Conservation (phyloP, 2,329 filamentous ascomycete species). For the Atkinsonella texensis region DNA sequence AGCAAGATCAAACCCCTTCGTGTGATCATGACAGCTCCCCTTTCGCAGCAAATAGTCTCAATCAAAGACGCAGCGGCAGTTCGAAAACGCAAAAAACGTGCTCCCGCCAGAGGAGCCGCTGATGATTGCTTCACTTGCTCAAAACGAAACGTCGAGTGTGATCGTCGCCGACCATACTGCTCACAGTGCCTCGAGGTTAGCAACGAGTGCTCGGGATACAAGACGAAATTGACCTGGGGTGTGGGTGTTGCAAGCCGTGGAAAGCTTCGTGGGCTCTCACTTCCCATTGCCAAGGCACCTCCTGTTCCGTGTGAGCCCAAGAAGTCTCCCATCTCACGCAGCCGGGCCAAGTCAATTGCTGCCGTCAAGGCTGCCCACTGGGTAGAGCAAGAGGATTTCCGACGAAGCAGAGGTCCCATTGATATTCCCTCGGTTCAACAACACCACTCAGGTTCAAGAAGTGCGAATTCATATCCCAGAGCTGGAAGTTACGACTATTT, state of each 20-base stretch:
- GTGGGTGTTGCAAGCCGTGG: slow-evolving; percentile 91
- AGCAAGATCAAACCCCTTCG: background rate
- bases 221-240: slow-evolving; percentile 92
- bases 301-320: slow-evolving; percentile 39
- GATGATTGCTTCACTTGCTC: slow-evolving; percentile 94
- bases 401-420: slow-evolving; percentile 20
- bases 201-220: slow-evolving; percentile 90
- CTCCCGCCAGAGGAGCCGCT: slow-evolving; percentile 75
- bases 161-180: slow-evolving; percentile 86
- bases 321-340: slow-evolving; percentile 31
- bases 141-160: slow-evolving; percentile 74
- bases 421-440: slow-evolving; percentile 20
- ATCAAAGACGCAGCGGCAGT: slow-evolving; percentile 39
- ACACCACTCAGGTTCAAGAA: slow-evolving; percentile 27
- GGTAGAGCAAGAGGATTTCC: slow-evolving; percentile 21
- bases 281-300: slow-evolving; percentile 53
- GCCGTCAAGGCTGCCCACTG: slow-evolving; percentile 18
- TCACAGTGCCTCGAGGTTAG: slow-evolving; percentile 86
- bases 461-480: slow-evolving; percentile 27
- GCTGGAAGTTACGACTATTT: slow-evolving; percentile 33
- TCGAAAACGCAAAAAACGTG: slow-evolving; percentile 72
- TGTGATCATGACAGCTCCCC: slow-evolving; percentile 35
- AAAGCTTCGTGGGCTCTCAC: slow-evolving; percentile 79
- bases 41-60: slow-evolving; percentile 30
- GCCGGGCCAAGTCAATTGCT: slow-evolving; percentile 33